A percentile compares a stretch with the other conserved stretches of the same genome.
phyloP scores from a whole-genome alignment of 1,284 basidiomycete genomes.

The Macrocystidia cucumis region DNA sequence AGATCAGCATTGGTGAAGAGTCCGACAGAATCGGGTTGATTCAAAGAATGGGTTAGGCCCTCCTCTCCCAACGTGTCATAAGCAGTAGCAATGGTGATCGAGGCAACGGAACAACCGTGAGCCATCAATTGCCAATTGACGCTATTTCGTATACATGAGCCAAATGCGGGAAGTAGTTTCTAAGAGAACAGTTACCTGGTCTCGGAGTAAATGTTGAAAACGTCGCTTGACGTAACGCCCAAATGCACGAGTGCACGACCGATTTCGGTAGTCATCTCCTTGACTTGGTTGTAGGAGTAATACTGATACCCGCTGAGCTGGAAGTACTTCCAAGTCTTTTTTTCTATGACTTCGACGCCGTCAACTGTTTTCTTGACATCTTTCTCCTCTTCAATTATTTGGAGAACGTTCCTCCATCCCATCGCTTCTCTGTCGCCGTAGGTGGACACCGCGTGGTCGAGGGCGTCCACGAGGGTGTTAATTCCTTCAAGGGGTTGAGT shows the following conservation, averaged over 20 bases:
- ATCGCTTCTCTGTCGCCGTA: slow-evolving; percentile 63
- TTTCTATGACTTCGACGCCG: slow-evolving; percentile 76
- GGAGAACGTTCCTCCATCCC: slow-evolving; percentile 72
- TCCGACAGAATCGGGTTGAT: slow-evolving; percentile 73
- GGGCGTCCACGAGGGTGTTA: slow-evolving; percentile 72
- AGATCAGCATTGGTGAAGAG: slow-evolving; percentile 91
- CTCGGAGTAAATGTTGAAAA: slow-evolving; percentile 85
- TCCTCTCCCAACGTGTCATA: slow-evolving; percentile 89
- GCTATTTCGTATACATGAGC: slow-evolving; percentile 22
- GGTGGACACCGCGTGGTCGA: slow-evolving; percentile 61
- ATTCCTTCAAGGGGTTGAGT: slow-evolving; percentile 70
- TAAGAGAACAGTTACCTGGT: slow-evolving; percentile 54
- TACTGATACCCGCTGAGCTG: slow-evolving; percentile 83
- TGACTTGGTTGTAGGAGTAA: slow-evolving; percentile 61
- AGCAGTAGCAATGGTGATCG: slow-evolving; percentile 79
- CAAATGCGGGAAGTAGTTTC: neutral
- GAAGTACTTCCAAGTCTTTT: slow-evolving; percentile 91
- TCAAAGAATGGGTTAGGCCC: slow-evolving; percentile 74
- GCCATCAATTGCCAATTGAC: slow-evolving; percentile 83
- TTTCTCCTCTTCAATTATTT: slow-evolving; percentile 77
- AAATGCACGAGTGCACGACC: slow-evolving; percentile 68
- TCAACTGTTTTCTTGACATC: slow-evolving; percentile 72
- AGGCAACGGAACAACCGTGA: slow-evolving; percentile 68
- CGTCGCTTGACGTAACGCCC: slow-evolving; percentile 63
- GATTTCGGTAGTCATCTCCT: slow-evolving; percentile 48